Evolutionary conservation across 2,329 filamentous ascomycete genomes (phyloP).

Genomic region (Alternaria longipes): DNA sequence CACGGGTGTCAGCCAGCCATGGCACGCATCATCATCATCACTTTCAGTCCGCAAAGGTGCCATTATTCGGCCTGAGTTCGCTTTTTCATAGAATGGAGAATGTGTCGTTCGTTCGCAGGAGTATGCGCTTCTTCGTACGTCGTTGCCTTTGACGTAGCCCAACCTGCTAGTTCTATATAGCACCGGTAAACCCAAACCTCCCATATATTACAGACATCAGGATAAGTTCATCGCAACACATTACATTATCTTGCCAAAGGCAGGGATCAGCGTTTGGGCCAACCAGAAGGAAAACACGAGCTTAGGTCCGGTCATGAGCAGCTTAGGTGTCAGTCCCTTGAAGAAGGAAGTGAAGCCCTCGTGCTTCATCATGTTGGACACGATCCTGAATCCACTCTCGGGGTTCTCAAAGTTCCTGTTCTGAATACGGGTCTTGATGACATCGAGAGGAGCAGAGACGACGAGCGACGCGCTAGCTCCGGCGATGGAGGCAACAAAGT

Average conservation of each 20-base stretch:
- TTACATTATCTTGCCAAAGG: slow-evolving; percentile 77
- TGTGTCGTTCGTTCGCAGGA: slow-evolving; percentile 27
- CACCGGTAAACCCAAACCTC: slow-evolving; percentile 27
- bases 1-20: slow-evolving; percentile 4
- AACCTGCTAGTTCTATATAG: slow-evolving; percentile 26
- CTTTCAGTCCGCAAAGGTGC: background rate
- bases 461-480: slow-evolving; percentile 95
- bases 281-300: slow-evolving; percentile 99
- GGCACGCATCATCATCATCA: slow-evolving; percentile 5
- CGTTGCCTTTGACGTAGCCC: slow-evolving; percentile 29
- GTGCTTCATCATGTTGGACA: slow-evolving; percentile 90
- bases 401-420: slow-evolving; percentile 99
- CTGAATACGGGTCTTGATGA: slow-evolving; percentile 97
- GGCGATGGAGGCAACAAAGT: slow-evolving; percentile 95
- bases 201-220: slow-evolving; percentile 42
- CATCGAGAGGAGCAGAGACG: slow-evolving; percentile 97
- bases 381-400: slow-evolving; percentile 89
- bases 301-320: slow-evolving; percentile 99
- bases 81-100: slow-evolving; percentile 36
- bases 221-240: slow-evolving; percentile 20
- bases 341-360: slow-evolving; percentile 91
- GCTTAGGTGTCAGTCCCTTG: slow-evolving; percentile 96
- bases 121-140: slow-evolving; percentile 18
- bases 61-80: background rate
- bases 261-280: slow-evolving; percentile 95